phyloP scores from a whole-genome alignment of 306 rosid genomes.

The Lotus japonicus region DNA sequence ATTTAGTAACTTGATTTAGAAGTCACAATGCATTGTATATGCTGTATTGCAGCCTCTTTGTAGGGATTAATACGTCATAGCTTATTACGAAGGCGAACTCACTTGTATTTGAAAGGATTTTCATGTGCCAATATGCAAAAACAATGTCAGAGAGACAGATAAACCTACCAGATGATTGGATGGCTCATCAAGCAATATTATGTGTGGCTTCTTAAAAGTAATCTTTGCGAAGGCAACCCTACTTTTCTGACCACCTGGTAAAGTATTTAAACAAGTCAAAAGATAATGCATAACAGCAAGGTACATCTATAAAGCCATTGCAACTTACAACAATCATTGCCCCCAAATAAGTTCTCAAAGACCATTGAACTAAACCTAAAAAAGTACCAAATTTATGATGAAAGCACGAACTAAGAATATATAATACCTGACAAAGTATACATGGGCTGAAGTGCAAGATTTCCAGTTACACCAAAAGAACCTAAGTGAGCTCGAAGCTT shows the following conservation, averaged over 20 bases:
- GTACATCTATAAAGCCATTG: background rate
- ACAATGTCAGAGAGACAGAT: conserved; percentile 8
- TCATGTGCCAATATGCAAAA: background rate
- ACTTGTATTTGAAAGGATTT: background rate
- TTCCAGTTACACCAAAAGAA: conserved; percentile 97
- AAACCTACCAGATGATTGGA: conserved; percentile 89
- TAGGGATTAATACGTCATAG: background rate
- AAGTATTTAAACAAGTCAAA: conserved; percentile 14
- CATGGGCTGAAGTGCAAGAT: conserved; percentile 99
- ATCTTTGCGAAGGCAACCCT: conserved; percentile 98
- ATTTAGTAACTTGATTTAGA: background rate
- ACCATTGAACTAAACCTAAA: background rate
- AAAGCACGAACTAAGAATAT: background rate
- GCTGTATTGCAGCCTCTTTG: background rate
- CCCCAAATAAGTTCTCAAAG: background rate
- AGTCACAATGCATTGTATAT: background rate
- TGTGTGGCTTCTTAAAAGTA: conserved; percentile 97
- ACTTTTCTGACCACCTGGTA: conserved; percentile 96
- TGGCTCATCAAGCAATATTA: conserved; percentile 95
- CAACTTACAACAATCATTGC: background rate
- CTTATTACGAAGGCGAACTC: background rate
- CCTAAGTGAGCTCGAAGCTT: conserved; percentile 95
- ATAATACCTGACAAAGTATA: conserved; percentile 89
- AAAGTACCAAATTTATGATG: background rate
- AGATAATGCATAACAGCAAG: conserved; percentile 2